Percentiles rank a stretch among this genome's conserved stretches.
Evolutionary conservation across 371 early-diverging fungal genomes (phyloP).

Genomic region (Mortierella sp.): DNA sequence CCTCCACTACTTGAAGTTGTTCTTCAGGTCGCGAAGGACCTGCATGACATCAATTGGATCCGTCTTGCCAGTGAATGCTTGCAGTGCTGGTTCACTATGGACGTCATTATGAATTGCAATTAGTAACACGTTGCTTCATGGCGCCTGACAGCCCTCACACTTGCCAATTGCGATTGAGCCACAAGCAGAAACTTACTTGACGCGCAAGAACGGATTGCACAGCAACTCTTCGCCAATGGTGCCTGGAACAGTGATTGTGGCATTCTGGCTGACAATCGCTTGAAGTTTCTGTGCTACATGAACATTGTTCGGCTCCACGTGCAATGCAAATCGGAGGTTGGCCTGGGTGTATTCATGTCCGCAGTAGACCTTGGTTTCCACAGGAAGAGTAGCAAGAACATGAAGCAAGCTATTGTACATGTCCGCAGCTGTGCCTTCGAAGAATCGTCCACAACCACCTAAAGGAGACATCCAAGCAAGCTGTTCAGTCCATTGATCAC

Average conservation of each 20-base stretch:
- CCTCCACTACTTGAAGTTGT: slow-evolving; percentile 57
- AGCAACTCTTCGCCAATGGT: slow-evolving; percentile 87
- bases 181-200: slow-evolving; percentile 54
- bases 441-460: slow-evolving; percentile 91
- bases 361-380: slow-evolving; percentile 87
- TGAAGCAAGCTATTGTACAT: slow-evolving; percentile 82
- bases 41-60: slow-evolving; percentile 85
- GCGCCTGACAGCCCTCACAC: too few species aligned
- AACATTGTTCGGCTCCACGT: slow-evolving; percentile 70
- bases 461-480: slow-evolving; percentile 1
- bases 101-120: background rate
- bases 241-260: slow-evolving; percentile 78
- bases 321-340: slow-evolving; percentile 71
- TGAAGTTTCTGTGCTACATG: slow-evolving; percentile 47
- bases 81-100: slow-evolving; percentile 69
- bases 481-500: background rate
- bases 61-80: slow-evolving; percentile 66
- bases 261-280: slow-evolving; percentile 23
- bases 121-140: too few species aligned
- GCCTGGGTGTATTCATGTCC: slow-evolving; percentile 92
- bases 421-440: slow-evolving; percentile 89
- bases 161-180: background rate
- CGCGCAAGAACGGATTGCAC: slow-evolving; percentile 92
- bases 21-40: slow-evolving; percentile 81
- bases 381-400: slow-evolving; percentile 75